A percentile compares a stretch with the other conserved stretches of the same genome.
phyloP scores from a whole-genome alignment of 116 monocot genomes.

The Trichopus zeylanicus region DNA sequence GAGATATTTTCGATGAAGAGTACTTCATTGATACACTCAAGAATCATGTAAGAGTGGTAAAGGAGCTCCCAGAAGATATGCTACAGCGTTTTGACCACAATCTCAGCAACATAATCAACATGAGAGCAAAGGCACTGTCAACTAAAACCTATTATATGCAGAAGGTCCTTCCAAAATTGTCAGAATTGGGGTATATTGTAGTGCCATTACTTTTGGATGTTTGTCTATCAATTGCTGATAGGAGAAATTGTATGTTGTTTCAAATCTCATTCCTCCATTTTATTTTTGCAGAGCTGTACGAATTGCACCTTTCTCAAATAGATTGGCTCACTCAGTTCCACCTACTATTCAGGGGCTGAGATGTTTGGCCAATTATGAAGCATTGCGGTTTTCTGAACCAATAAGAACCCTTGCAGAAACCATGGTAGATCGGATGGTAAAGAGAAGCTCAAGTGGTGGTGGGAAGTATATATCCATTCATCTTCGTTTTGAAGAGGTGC shows the following conservation, averaged over 20 bases:
- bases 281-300: constrained; percentile 84
- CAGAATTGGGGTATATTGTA: constrained; percentile 55
- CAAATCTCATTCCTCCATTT: background rate
- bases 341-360: constrained; percentile 63
- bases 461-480: constrained; percentile 94
- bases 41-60: constrained; percentile 76
- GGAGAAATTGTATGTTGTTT: too few relatives aligned
- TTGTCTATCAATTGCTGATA: background rate
- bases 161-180: constrained; percentile 84
- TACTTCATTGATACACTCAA: constrained; percentile 73
- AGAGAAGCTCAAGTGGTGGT: constrained; percentile 57
- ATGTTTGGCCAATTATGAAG: constrained; percentile 87
- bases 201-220: too few relatives aligned
- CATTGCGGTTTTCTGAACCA: constrained; percentile 75
- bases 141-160: constrained; percentile 62
- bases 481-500: constrained; percentile 97
- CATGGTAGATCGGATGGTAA: constrained; percentile 83
- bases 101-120: constrained; percentile 81
- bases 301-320: constrained; percentile 97
- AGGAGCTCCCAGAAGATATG: constrained; percentile 70
- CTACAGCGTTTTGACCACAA: constrained; percentile 78
- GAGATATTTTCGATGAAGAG: constrained; percentile 97
- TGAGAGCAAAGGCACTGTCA: constrained; percentile 85
- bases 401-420: constrained; percentile 79
- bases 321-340: constrained; percentile 89